These are phyloP conservation scores for Metschnikowia chrysomelidarum DNA, from an alignment of 805 yeast genomes.

Conservation along the genomic window DNA sequence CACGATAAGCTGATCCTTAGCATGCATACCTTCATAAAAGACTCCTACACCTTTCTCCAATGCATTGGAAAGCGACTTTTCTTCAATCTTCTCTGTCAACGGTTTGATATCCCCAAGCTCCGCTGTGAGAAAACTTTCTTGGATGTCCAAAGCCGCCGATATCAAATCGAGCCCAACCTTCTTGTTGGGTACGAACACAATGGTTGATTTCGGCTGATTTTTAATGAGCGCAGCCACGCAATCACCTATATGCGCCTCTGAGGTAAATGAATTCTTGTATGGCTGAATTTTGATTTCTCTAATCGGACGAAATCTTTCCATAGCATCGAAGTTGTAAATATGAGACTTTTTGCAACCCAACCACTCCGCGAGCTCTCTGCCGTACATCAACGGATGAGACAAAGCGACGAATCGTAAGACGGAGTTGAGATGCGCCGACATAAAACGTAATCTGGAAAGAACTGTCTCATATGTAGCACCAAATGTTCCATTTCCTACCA, in stretches of 20 bases:
- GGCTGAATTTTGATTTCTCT: conserved; percentile 56
- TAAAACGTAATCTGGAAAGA: conserved; percentile 68
- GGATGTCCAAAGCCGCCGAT: conserved; percentile 4
- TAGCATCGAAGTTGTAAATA: conserved; percentile 69
- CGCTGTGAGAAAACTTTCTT: conserved; percentile 3
- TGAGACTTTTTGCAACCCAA: conserved; percentile 63
- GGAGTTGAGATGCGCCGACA: conserved; percentile 62
- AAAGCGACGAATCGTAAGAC: conserved; percentile 63
- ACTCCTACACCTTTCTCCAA: conserved; percentile 61
- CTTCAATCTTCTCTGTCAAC: conserved; percentile 6
- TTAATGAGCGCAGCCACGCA: conserved; percentile 6
- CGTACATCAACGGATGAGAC: conserved; percentile 67
- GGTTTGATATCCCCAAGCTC: conserved; percentile 3
- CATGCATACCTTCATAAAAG: conserved; percentile 55
- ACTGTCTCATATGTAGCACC: conserved; percentile 71
- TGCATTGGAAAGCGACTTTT: conserved; percentile 7
- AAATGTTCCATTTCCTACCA: conserved; percentile 50
- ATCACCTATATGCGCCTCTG: conserved; percentile 1
- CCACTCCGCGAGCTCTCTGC: conserved; percentile 83
- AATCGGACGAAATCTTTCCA: conserved; percentile 54
- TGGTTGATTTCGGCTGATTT: conserved; percentile 1
- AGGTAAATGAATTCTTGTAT: conserved; percentile 6
- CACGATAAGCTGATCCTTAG: conserved; percentile 52
- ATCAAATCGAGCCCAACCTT: conserved; percentile 18
- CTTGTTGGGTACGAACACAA: conserved; percentile 58